Conservation (phyloP, 768 basidiomycete species). For the Tubosaeta sp. region DNA sequence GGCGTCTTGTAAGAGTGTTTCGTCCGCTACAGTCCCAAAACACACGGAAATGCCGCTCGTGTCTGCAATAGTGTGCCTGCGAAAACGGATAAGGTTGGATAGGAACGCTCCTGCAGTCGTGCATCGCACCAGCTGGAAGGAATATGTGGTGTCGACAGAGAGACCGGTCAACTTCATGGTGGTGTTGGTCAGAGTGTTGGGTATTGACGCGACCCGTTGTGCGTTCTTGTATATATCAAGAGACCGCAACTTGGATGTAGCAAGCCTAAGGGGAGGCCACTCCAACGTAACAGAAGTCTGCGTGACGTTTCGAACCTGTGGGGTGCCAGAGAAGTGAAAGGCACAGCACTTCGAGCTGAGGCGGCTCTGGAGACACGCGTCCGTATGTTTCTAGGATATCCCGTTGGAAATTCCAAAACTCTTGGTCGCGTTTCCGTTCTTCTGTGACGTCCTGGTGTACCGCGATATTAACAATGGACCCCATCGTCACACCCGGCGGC, state of each 20-base stretch:
- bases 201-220: conserved; percentile 82
- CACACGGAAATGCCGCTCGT: conserved; percentile 94
- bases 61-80: conserved; percentile 92
- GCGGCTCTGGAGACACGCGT: conserved; percentile 57
- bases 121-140: conserved; percentile 90
- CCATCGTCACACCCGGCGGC: conserved; percentile 87
- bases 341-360: conserved; percentile 62
- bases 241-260: conserved; percentile 79
- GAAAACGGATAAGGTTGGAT: conserved; percentile 76
- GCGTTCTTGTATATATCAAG: conserved; percentile 93
- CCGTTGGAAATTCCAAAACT: conserved; percentile 83
- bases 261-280: conserved; percentile 85
- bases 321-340: neutral
- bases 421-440: conserved; percentile 74
- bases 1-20: conserved; percentile 70
- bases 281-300: conserved; percentile 97
- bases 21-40: conserved; percentile 86
- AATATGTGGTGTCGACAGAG: conserved; percentile 79
- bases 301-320: conserved; percentile 84
- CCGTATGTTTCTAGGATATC: conserved; percentile 79
- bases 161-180: conserved; percentile 85
- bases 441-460: conserved; percentile 84
- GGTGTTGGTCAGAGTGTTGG: conserved; percentile 76
- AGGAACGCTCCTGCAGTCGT: conserved; percentile 90
- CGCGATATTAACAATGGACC: conserved; percentile 96